These are phyloP conservation scores for Geotrichum siamense DNA, from an alignment of 1,139 yeast species.

Conservation along the genomic window DNA sequence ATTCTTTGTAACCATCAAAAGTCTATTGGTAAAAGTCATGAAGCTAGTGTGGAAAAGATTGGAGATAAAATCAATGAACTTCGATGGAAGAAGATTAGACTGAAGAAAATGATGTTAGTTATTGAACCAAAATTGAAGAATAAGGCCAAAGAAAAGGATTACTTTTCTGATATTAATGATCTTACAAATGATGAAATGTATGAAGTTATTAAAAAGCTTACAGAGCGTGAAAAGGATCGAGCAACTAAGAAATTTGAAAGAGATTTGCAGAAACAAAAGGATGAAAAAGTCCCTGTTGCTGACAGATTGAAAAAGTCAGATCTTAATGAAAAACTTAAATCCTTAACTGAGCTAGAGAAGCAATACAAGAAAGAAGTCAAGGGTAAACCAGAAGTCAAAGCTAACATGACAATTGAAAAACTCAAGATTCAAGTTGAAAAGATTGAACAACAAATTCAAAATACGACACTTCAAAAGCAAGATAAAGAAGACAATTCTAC, in stretches of 20 bases:
- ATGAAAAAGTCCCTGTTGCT: constrained; percentile 41
- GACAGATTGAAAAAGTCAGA: constrained; percentile 48
- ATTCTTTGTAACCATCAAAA: constrained; percentile 96
- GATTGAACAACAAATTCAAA: constrained; percentile 62
- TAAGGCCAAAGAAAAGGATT: constrained; percentile 37
- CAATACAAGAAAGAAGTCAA: constrained; percentile 55
- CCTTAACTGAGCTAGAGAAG: constrained; percentile 48
- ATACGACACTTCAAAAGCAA: constrained; percentile 65
- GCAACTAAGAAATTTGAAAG: constrained; percentile 57
- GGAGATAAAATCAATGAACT: constrained; percentile 70
- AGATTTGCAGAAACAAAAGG: constrained; percentile 67
- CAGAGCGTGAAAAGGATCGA: constrained; percentile 57
- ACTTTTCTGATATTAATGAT: constrained; percentile 66
- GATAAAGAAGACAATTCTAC: constrained; percentile 93
- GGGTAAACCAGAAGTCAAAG: constrained; percentile 50
- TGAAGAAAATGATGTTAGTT: constrained; percentile 61
- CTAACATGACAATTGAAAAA: constrained; percentile 56
- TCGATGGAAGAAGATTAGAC: constrained; percentile 73
- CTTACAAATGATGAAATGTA: constrained; percentile 57
- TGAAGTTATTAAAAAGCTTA: constrained; percentile 49
- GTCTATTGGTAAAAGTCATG: constrained; percentile 80
- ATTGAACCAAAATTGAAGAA: constrained; percentile 56
- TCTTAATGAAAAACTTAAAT: constrained; percentile 51
- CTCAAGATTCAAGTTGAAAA: constrained; percentile 64
- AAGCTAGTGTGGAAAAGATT: constrained; percentile 69